These are phyloP conservation scores for Pestalotiopsis sp. DNA, from an alignment of 2,329 filamentous ascomycete genomes.

Conservation along the genomic window DNA sequence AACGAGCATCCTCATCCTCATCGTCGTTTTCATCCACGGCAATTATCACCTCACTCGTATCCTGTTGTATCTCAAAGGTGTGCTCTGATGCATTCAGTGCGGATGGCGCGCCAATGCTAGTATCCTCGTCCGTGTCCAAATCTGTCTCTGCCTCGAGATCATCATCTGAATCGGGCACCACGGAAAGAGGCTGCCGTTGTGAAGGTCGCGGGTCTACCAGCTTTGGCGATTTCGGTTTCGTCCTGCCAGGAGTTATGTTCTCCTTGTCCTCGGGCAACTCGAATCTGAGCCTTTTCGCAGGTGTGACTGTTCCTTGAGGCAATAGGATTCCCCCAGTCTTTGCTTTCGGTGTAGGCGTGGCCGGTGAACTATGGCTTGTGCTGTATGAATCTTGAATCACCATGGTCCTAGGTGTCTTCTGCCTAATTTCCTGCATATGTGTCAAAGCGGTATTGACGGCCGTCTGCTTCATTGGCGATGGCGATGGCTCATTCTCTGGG, in stretches of 20 bases:
- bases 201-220: slow-evolving; percentile 20
- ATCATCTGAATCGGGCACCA: slow-evolving; percentile 26
- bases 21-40: slow-evolving; percentile 17
- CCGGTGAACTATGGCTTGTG: slow-evolving; percentile 29
- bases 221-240: slow-evolving; percentile 33
- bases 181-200: slow-evolving; percentile 26
- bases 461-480: slow-evolving; percentile 29
- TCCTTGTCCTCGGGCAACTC: slow-evolving; percentile 35
- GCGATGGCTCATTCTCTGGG: slow-evolving; percentile 24
- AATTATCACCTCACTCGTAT: slow-evolving; percentile 14
- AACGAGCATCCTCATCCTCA: slow-evolving; percentile 18
- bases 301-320: slow-evolving; percentile 17
- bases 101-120: slow-evolving; percentile 15
- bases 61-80: background rate
- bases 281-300: slow-evolving; percentile 30
- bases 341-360: slow-evolving; percentile 23
- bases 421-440: slow-evolving; percentile 23
- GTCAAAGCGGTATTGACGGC: slow-evolving; percentile 26
- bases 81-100: background rate
- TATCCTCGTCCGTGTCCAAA: slow-evolving; percentile 20
- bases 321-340: slow-evolving; percentile 22
- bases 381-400: slow-evolving; percentile 34
- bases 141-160: slow-evolving; percentile 18
- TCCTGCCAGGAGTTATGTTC: slow-evolving; percentile 35
- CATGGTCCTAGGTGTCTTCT: slow-evolving; percentile 25